Percentiles rank a stretch among this genome's conserved stretches.
Conservation (phyloP, 495 filamentous ascomycete genomes). For the Cenococcum geophilum region DNA sequence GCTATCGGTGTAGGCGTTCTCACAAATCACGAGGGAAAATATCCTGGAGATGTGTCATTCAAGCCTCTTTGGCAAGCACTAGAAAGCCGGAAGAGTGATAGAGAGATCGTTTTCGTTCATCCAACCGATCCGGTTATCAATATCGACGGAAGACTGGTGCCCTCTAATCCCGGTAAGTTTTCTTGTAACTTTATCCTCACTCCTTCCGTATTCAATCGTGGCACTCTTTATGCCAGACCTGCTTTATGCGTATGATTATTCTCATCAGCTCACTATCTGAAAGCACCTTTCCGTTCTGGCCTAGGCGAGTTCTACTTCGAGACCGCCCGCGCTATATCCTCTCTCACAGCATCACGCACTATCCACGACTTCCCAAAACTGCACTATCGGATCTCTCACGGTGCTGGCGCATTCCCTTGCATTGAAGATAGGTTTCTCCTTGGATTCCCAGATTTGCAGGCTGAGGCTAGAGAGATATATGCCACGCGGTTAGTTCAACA, state of each 20-base stretch:
- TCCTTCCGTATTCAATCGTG: not conserved
- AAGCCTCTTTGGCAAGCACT: constrained; percentile 23
- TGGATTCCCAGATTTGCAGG: constrained; percentile 21
- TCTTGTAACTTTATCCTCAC: not conserved
- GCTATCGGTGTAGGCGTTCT: constrained; percentile 27
- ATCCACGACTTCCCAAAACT: constrained; percentile 29
- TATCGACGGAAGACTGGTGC: constrained; percentile 15
- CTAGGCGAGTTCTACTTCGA: constrained; percentile 34
- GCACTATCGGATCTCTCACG: constrained; percentile 29
- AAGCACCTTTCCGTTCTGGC: constrained; percentile 27
- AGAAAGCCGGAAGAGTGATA: constrained; percentile 9
- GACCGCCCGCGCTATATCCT: constrained; percentile 29
- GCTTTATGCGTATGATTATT: not conserved
- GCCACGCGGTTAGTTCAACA: constrained; percentile 8
- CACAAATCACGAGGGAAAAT: constrained; percentile 32
- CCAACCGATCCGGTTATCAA: constrained; percentile 28
- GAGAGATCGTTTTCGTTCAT: constrained; percentile 30
- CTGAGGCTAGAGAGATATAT: constrained; percentile 22
- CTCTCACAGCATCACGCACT: constrained; percentile 26
- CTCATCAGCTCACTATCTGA: not conserved
- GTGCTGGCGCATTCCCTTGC: constrained; percentile 30
- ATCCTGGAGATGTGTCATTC: constrained; percentile 25
- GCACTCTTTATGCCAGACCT: not conserved
- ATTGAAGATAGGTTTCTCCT: constrained; percentile 30
- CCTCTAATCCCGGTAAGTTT: constrained; percentile 27